Evolutionary conservation across 1,284 basidiomycete genomes (phyloP).

Genomic region (Ganoderma leucocontextum): DNA sequence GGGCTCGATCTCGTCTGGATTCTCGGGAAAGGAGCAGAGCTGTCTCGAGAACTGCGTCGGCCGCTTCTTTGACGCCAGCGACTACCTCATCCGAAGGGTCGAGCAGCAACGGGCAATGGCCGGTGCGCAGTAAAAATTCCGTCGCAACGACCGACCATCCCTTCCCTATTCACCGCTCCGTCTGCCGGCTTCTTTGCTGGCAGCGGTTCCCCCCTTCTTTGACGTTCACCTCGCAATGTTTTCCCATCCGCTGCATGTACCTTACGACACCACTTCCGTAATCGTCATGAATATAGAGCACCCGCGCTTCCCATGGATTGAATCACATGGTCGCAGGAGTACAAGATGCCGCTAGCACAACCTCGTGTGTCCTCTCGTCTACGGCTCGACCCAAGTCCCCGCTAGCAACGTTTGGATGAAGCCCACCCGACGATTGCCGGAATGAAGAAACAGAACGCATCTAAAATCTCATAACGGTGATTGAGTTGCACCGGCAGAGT

Average conservation of each 20-base stretch:
- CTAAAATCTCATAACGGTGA: constrained; percentile 59
- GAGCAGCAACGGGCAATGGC: constrained; percentile 59
- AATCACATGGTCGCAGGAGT: constrained; percentile 7
- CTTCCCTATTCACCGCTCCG: constrained; percentile 3
- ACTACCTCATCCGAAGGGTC: constrained; percentile 87
- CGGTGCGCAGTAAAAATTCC: constrained; percentile 15
- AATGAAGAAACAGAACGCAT: constrained; percentile 76
- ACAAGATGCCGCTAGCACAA: constrained; percentile 4
- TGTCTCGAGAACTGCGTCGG: constrained; percentile 95
- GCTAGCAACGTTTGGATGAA: constrained; percentile 47
- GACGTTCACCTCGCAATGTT: constrained; percentile 5
- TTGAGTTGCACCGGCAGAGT: constrained; percentile 70
- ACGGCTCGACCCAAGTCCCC: neutral
- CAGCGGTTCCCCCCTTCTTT: neutral
- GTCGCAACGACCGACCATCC: constrained; percentile 6
- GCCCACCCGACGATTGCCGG: constrained; percentile 64
- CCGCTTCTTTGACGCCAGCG: constrained; percentile 92
- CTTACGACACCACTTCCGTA: constrained; percentile 9
- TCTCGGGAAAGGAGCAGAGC: constrained; percentile 84
- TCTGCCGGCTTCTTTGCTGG: neutral
- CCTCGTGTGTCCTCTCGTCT: neutral
- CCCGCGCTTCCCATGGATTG: constrained; percentile 14
- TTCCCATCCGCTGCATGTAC: constrained; percentile 11
- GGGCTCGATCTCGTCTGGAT: constrained; percentile 45
- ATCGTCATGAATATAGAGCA: constrained; percentile 11